Evolutionary conservation across 495 filamentous ascomycete species (phyloP).

Genomic region (Xeromyces bisporus): DNA sequence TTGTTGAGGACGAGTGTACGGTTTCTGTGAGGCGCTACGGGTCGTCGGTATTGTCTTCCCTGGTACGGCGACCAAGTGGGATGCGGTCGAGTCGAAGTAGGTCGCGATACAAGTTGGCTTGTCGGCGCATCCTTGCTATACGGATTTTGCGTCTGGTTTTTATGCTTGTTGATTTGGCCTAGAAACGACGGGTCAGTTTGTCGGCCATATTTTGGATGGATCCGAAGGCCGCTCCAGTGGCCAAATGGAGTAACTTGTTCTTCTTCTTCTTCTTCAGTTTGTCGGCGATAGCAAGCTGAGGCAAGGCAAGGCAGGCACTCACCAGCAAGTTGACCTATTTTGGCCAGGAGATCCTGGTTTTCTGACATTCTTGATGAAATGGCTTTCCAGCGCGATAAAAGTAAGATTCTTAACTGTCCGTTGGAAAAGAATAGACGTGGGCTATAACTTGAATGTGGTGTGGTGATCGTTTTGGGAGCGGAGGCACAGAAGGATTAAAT

Average conservation of each 20-base stretch:
- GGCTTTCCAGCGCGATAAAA: conserved; percentile 3
- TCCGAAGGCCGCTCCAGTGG: too few species aligned
- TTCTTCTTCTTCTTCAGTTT: too few species aligned
- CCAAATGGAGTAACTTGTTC: too few species aligned
- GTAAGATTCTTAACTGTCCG: too few species aligned
- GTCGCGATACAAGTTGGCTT: conserved; percentile 22
- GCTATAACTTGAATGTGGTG: too few species aligned
- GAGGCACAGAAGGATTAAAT: too few species aligned
- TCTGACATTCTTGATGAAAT: conserved; percentile 40
- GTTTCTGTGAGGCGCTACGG: conserved; percentile 41
- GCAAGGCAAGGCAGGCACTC: conserved; percentile 14
- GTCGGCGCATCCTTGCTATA: conserved; percentile 10
- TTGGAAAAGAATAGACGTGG: too few species aligned
- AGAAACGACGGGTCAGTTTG: conserved; percentile 5
- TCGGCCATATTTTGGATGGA: too few species aligned
- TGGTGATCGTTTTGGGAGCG: too few species aligned
- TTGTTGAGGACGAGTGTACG: conserved; percentile 60
- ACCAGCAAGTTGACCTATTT: conserved; percentile 65
- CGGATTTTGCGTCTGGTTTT: conserved; percentile 34
- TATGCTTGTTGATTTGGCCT: conserved; percentile 78
- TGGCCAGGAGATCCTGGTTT: conserved; percentile 56
- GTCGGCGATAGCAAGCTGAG: too few species aligned
- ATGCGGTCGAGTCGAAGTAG: conserved; percentile 22
- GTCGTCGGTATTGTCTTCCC: conserved; percentile 27
- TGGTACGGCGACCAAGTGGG: conserved; percentile 32